Base-by-base conservation (phyloP, 805 yeast species). In the Barnettozyma californica region DNA sequence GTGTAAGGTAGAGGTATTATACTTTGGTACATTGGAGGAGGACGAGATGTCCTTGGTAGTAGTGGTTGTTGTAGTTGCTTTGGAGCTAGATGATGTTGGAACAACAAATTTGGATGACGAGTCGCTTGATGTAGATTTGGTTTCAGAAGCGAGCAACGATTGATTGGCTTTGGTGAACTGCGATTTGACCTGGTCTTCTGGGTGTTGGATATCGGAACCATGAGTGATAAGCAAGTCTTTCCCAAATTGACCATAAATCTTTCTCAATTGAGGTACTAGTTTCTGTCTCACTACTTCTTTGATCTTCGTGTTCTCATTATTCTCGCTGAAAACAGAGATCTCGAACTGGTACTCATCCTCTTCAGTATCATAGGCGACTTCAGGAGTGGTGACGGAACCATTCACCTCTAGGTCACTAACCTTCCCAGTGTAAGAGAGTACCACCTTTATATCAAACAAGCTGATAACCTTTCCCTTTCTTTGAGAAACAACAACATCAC, bases 401-500 rank as follows among this genome's bases (percentile, higher is more conserved):
- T 72, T 69, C 44, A 80, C 81, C 7, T 64, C 68, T 3, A 41
- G 10, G 23, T 68, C 69, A 9, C 65, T 69, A 26, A 66, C 68
- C 10, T 59, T 57, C 6, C 91, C 89, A 8, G 62, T 65, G 58
- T 82, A 78, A n/a, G 72, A 73, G 49, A 91, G 63, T 2, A 77
- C 81, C 43, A 91, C 52, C 52, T 81, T 77, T 63, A 94, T 71
- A 60, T 94, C 99, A 66, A 89, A 94, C 50, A 94, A 69, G 5
- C 95, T 86, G 58, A 94, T 91, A 23, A 92, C 95, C 66, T 92
- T 91, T 14, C 99, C 99, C 67, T 94, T 94, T 59, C 99, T 81
- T 71, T 94, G 99, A 57, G 89, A 85, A 27, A 94, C 98, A 63
- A 91, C 99, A 55, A 91, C 96, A 60, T 94, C 99, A 46, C 99